A percentile compares a stretch with the other conserved stretches of the same genome.
phyloP scores from a whole-genome alignment of 176 grass and related monocot species.

The Pontederia paniculata region DNA sequence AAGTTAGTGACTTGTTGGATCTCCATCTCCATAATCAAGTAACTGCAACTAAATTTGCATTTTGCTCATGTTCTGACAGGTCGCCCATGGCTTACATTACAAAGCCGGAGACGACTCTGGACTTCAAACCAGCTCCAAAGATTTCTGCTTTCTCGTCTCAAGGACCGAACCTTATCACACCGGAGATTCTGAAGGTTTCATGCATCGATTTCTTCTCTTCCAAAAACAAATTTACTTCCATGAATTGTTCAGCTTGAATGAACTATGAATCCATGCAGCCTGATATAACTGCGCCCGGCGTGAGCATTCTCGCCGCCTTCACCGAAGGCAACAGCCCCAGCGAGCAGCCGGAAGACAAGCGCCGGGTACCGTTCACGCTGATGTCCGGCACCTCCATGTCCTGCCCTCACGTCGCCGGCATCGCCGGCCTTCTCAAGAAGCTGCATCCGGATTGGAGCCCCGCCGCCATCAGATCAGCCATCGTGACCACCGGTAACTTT shows the following conservation, averaged over 20 bases:
- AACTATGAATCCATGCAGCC: conserved; percentile 8
- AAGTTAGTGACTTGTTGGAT: conserved; percentile 7
- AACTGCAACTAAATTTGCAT: not conserved
- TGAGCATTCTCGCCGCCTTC: conserved; percentile 21
- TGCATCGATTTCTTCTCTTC: too few relatives aligned
- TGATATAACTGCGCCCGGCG: conserved; percentile 21
- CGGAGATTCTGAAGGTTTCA: conserved; percentile 23
- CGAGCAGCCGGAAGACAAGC: not conserved
- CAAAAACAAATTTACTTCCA: too few relatives aligned
- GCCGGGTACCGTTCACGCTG: conserved; percentile 19
- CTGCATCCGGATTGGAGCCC: conserved; percentile 65
- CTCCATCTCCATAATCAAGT: too few relatives aligned
- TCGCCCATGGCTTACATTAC: conserved; percentile 39
- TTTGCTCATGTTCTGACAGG: too few relatives aligned
- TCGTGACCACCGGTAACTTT: conserved; percentile 70
- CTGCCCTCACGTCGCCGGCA: conserved; percentile 48
- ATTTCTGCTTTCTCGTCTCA: conserved; percentile 18
- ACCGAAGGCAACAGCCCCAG: not conserved
- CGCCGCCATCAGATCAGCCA: conserved; percentile 50
- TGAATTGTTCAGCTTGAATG: too few relatives aligned
- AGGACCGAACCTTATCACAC: conserved; percentile 7
- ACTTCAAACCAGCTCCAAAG: conserved; percentile 1
- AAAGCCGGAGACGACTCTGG: conserved; percentile 9
- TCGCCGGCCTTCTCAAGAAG: conserved; percentile 60
- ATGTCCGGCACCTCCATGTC: conserved; percentile 79